Evolutionary conservation across 2,329 filamentous ascomycete genomes (phyloP).

Genomic region (Exophiala calicioides): DNA sequence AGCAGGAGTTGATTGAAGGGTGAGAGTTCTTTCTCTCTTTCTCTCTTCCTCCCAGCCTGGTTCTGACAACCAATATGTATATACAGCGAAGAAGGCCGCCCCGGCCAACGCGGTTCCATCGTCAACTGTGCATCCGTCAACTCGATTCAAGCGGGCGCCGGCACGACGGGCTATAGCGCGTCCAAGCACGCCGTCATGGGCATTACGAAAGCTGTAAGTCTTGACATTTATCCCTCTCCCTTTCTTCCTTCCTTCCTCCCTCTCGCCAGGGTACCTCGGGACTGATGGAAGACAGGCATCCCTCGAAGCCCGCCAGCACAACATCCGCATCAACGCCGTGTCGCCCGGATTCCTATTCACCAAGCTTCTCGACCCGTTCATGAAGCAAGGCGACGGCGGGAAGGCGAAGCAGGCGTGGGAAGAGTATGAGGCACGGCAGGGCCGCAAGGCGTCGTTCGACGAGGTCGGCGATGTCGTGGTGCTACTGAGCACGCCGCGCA

Average conservation of each 20-base stretch:
- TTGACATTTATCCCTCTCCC: not conserved
- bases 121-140: slow-evolving; percentile 30
- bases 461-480: slow-evolving; percentile 28
- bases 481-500: slow-evolving; percentile 20
- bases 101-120: slow-evolving; percentile 46
- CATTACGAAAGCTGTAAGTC: slow-evolving; percentile 23
- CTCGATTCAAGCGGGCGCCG: slow-evolving; percentile 24
- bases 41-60: not conserved
- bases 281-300: slow-evolving; percentile 8
- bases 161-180: slow-evolving; percentile 22
- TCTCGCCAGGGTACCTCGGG: not conserved
- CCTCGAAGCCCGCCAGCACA: slow-evolving; percentile 19
- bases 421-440: slow-evolving; percentile 22
- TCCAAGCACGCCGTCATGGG: slow-evolving; percentile 27
- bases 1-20: slow-evolving; percentile 25
- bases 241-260: not conserved
- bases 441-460: slow-evolving; percentile 22
- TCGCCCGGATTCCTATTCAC: slow-evolving; percentile 25
- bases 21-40: not conserved
- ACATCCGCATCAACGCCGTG: slow-evolving; percentile 22
- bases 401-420: slow-evolving; percentile 14
- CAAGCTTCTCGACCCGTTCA: slow-evolving; percentile 23
- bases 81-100: slow-evolving; percentile 19
- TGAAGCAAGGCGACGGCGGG: slow-evolving; percentile 9
- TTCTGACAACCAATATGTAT: no score